Percentiles rank a stretch among this genome's conserved stretches.
Conservation (phyloP, 2,329 filamentous ascomycete species). For the Fusarium abutilonis region DNA sequence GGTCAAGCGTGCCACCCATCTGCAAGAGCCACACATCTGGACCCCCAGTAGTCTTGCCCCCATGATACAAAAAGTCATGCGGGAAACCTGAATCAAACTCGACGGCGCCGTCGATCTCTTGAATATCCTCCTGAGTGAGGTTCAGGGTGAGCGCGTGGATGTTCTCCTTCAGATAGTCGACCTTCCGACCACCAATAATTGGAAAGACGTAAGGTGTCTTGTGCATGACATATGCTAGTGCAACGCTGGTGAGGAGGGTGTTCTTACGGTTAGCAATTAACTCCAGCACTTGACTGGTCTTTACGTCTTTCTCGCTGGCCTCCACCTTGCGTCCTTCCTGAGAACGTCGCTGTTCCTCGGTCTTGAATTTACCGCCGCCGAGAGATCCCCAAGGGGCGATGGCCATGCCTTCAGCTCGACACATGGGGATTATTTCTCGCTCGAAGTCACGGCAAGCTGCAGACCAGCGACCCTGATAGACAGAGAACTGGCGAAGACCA, state of each 20-base stretch:
- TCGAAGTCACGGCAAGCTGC: slow-evolving; percentile 54
- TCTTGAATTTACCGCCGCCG: slow-evolving; percentile 60
- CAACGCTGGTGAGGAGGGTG: slow-evolving; percentile 60
- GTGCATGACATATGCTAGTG: slow-evolving; percentile 77
- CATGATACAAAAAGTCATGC: slow-evolving; percentile 63
- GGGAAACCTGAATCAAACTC: slow-evolving; percentile 76
- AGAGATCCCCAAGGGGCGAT: slow-evolving; percentile 68
- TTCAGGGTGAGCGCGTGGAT: slow-evolving; percentile 72
- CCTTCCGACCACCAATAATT: slow-evolving; percentile 74
- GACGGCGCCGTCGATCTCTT: slow-evolving; percentile 70
- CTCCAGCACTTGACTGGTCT: slow-evolving; percentile 58
- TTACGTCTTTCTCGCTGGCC: slow-evolving; percentile 63
- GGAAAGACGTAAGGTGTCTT: slow-evolving; percentile 79
- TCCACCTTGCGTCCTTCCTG: slow-evolving; percentile 52
- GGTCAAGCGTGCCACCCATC: slow-evolving; percentile 62
- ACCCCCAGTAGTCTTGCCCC: slow-evolving; percentile 50
- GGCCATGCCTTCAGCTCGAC: slow-evolving; percentile 58
- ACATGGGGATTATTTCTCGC: slow-evolving; percentile 58
- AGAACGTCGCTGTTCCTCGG: slow-evolving; percentile 49
- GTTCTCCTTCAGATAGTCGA: slow-evolving; percentile 75
- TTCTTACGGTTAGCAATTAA: slow-evolving; percentile 59
- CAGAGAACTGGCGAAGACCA: slow-evolving; percentile 73
- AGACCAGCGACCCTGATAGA: slow-evolving; percentile 58
- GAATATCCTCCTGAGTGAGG: slow-evolving; percentile 69
- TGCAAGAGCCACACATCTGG: slow-evolving; percentile 57